Conservation (phyloP, 768 basidiomycete species). For the Lactarius indigo region DNA sequence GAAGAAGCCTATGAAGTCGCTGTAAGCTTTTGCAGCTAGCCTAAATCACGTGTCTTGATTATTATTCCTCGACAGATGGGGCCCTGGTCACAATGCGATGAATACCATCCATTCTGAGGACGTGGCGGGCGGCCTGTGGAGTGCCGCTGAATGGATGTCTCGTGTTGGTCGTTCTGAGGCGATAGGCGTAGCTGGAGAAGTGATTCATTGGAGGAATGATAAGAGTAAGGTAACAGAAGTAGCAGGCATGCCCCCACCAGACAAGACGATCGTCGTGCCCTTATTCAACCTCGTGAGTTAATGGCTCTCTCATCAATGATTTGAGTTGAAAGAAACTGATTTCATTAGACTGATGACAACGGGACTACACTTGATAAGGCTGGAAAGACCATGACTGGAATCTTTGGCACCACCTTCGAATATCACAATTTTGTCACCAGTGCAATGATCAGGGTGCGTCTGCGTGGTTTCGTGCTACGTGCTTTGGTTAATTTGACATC, state of each 20-base stretch:
- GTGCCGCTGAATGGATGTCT: conserved; percentile 73
- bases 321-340: conserved; percentile 8
- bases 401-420: conserved; percentile 77
- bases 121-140: conserved; percentile 73
- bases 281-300: conserved; percentile 73
- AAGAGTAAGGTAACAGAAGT: conserved; percentile 64
- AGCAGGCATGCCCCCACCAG: conserved; percentile 54
- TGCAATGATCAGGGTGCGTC: conserved; percentile 57
- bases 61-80: conserved; percentile 50
- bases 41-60: background rate
- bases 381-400: conserved; percentile 60
- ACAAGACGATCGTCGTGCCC: conserved; percentile 61
- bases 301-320: background rate
- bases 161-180: conserved; percentile 61
- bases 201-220: conserved; percentile 64
- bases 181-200: conserved; percentile 60
- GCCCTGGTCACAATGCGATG: conserved; percentile 70
- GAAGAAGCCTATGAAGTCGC: conserved; percentile 80
- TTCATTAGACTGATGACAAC: conserved; percentile 65
- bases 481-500: conserved; percentile 5
- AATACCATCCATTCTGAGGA: conserved; percentile 79
- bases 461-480: conserved; percentile 9
- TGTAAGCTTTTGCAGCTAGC: conserved; percentile 45
- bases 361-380: conserved; percentile 65
- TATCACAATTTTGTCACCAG: conserved; percentile 72